Base-by-base conservation (phyloP, 352 stramenopile species). In the Globisporangium takayamanum region DNA sequence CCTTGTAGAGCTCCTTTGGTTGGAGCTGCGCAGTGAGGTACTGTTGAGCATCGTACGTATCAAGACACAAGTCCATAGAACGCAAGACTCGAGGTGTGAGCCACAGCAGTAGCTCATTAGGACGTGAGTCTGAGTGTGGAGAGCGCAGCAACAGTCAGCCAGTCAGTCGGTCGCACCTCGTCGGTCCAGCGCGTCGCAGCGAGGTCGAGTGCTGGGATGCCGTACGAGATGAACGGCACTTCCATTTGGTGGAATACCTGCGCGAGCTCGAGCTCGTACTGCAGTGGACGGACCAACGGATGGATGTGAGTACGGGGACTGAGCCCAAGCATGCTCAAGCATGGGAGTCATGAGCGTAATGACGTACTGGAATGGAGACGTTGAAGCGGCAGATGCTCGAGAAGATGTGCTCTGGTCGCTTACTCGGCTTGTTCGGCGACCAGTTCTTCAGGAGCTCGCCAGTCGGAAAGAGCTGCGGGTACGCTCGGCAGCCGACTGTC, bases 221-320 rank as follows among this genome's bases (percentile, higher is more conserved):
- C 89, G 56, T 96, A 92, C 5, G 94, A 65, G 16, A 98, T 80
- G 71, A 98, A 98, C 7, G 96, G 96, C 39, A 98, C 75, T 62
- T 99, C 94, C 63, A 88, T 89, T 28, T 93, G 69, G 22, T 93
- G 74, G 67, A 96, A 91, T 26, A 95, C 81, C 62, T 98, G 92
- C 46, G 79, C 72, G 41, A 96, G 67, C 49, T 97, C 79, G 5
- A 86, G 84, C 28, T 87, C 68, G 70, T 95, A 79, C 73, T 93
- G 55, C 57, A 64, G 63, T 57, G 18, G 41, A n/a, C 15, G 16
- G 5, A 15, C 20, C 3, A 46, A 33, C 5, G 28, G 3, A 33
- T 33, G 28, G 28, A 5, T 5, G 28, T 33, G 28, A 33, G 28
- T 5, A 33, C 28, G 28, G 28, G 37, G 2, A 15, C 37, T 18